phyloP scores from a whole-genome alignment of 345 rosid genomes.

The Cardamine chenopodiifolia region DNA sequence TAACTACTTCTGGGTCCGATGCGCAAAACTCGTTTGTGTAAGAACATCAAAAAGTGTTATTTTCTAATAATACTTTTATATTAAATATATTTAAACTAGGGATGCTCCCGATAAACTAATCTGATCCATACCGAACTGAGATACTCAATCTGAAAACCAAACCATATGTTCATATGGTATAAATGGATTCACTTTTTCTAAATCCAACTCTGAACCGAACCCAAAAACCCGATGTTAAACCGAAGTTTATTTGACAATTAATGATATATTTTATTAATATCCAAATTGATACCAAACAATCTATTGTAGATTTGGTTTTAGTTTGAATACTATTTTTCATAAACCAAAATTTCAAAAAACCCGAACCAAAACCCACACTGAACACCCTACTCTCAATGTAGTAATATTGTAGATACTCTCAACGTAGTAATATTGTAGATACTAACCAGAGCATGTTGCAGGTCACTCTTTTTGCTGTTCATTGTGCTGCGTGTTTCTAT shows the following conservation, averaged over 20 bases:
- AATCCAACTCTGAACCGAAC: no score
- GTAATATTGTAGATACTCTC: background rate
- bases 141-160: background rate
- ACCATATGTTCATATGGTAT: background rate
- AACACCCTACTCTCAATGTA: background rate
- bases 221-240: no score
- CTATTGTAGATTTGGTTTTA: background rate
- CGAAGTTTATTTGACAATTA: no score
- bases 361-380: background rate
- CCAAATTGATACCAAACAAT: no score
- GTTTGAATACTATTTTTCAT: background rate
- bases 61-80: background rate
- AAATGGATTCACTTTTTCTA: background rate
- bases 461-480: slow-evolving; percentile 94
- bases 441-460: slow-evolving; percentile 34
- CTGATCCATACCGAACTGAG: no score
- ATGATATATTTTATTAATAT: no score
- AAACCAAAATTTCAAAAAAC: no score
- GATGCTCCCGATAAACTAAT: no score
- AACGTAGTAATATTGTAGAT: background rate
- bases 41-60: slow-evolving; percentile 42
- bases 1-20: slow-evolving; percentile 96
- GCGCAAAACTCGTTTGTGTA: slow-evolving; percentile 86
- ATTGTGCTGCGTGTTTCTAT: slow-evolving; percentile 89
- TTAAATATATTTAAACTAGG: background rate